Evolutionary conservation across 2,329 filamentous ascomycete species (phyloP).

Genomic region (Aspergillus jensenii): DNA sequence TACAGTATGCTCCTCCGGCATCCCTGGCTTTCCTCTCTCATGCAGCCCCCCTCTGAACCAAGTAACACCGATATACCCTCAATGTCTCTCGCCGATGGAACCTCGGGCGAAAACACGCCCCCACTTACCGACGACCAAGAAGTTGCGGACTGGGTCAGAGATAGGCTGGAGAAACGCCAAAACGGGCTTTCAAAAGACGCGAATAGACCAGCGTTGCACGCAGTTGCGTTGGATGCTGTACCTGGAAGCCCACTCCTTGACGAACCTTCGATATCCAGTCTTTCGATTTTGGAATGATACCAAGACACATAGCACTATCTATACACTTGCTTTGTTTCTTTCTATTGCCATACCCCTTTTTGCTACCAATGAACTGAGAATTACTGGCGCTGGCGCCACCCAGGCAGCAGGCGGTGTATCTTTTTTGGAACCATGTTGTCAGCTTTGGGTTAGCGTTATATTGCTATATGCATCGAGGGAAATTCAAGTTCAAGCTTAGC

Average conservation of each 20-base stretch:
- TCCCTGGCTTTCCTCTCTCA: conserved; percentile 76
- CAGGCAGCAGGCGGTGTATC: conserved; percentile 2
- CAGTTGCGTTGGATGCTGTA: conserved; percentile 77
- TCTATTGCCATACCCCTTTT: conserved; percentile 5
- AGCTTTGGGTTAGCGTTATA: conserved; percentile 5
- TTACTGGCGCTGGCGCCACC: conserved; percentile 15
- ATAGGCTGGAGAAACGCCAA: conserved; percentile 66
- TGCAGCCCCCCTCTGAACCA: conserved; percentile 72
- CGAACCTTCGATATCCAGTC: conserved; percentile 18
- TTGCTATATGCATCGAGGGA: neutral
- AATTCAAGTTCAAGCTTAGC: neutral
- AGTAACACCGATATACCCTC: conserved; percentile 46
- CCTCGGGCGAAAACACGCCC: conserved; percentile 33
- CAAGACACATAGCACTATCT: conserved; percentile 6
- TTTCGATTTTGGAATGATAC: conserved; percentile 3
- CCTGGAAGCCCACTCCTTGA: conserved; percentile 40
- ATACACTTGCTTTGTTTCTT: conserved; percentile 1
- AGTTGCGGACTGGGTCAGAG: conserved; percentile 80
- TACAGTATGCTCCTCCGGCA: conserved; percentile 89
- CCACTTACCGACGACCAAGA: conserved; percentile 68
- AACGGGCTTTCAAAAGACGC: conserved; percentile 56
- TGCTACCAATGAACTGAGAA: neutral
- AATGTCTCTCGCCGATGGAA: conserved; percentile 34
- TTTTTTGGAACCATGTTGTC: neutral
- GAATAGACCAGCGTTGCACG: conserved; percentile 79